These are phyloP conservation scores for Fraxinus ornus DNA, from an alignment of 305 asterid species.

Conservation along the genomic window DNA sequence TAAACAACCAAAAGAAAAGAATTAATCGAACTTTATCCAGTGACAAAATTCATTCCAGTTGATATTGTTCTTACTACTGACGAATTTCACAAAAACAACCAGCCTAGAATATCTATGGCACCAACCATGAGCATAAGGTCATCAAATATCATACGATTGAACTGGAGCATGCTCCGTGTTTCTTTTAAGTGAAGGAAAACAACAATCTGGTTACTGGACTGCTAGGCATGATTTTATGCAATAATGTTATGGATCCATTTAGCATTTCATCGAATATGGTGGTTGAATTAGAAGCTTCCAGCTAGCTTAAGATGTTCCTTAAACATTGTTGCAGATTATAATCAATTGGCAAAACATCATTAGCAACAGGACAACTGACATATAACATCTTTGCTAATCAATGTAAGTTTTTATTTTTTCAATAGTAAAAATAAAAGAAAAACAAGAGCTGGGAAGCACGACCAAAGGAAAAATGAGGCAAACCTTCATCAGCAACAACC, in stretches of 20 bases:
- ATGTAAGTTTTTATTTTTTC: neutral
- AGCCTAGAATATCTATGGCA: neutral
- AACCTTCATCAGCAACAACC: slow-evolving; percentile 91
- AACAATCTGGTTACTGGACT: neutral
- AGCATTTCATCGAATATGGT: neutral
- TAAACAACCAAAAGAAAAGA: neutral
- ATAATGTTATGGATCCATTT: neutral
- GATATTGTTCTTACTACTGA: neutral
- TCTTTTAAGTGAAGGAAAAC: neutral
- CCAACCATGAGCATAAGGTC: neutral
- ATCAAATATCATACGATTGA: neutral
- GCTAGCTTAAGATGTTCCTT: neutral
- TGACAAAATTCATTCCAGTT: neutral
- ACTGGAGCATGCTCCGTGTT: neutral
- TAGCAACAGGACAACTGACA: neutral
- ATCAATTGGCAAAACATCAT: too few relatives aligned
- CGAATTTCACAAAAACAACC: neutral
- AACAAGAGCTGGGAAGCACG: slow-evolving; percentile 15
- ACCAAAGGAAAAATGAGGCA: slow-evolving; percentile 23
- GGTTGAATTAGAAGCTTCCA: neutral
- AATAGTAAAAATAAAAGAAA: slow-evolving; percentile 5
- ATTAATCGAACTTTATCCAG: neutral
- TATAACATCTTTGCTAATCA: neutral
- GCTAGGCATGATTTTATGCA: neutral
- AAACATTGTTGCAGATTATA: too few relatives aligned